Base-by-base conservation (phyloP, 495 filamentous ascomycete species). In the Xanthoparmelia taractica region DNA sequence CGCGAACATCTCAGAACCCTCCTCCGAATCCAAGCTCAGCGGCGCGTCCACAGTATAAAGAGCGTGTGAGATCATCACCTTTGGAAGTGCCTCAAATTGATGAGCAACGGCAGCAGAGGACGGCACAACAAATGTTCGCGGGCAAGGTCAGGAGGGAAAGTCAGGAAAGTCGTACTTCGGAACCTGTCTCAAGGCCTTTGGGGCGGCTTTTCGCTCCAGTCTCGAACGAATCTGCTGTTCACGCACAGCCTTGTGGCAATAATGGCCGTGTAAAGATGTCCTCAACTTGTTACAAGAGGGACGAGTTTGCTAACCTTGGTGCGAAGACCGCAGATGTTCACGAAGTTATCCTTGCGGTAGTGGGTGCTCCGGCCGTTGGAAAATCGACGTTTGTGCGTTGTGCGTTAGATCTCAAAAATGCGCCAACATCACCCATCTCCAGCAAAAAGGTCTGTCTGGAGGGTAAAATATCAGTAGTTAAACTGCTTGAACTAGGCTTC, bases 331-430 rank as follows among this genome's bases (percentile, higher is more conserved):
- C 47, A 17, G 62, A 34, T 54, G 83, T 87, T 76, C 82, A 84
- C 64, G 76, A 87, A 70, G 84, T 96, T 70, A 92, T 90, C 69
- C 89, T 97, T 71, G 90, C 86, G 38, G 85, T 97, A 31, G 83
- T 96, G 68, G 94, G 94, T 59, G 82, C 84, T 67, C 79, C 83
- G 67, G 85, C 86, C 57, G 89, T 90, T 40, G 93, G 93, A 67
- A 97, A 97, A 76, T 91, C 90, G 57, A 88, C 89, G 29, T 96
- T 97, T 68, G 88, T 96, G 64, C 87, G 89, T 69, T 84, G 82
- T 60, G 89, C 90, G 15, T 76, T 94, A 68, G 87, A 90, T 47
- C 77, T 93, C 65, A 84, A 83, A 63, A 74, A 75, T 41, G 73
- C 82, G 2, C 80, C 87, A 5, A 74, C 74, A 38, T 84, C 85